Base-by-base conservation (phyloP, 2,329 filamentous ascomycete species). In the Phialocephala sp. region DNA sequence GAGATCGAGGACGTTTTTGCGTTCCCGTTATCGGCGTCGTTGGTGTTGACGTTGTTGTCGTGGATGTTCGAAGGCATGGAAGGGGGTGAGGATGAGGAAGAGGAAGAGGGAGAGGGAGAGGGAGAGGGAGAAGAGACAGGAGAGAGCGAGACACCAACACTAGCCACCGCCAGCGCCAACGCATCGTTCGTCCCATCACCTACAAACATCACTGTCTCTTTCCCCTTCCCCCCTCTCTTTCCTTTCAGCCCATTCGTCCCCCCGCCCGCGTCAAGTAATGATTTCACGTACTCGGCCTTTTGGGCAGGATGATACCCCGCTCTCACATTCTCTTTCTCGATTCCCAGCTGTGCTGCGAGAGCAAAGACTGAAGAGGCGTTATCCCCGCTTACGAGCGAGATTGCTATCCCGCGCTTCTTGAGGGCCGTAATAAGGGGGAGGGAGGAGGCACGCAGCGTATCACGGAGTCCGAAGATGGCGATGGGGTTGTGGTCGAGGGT, bases 151-250 rank as follows among this genome's bases (percentile, higher is more conserved):
- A 93, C 81, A 35, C 92, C 92, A 35, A 94, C 84, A 6, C 84
- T 85, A 1, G 92, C 90, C 73, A 89, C 85, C 0, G 90, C 87
- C 2, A 94, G 82, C 0, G 91, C 91, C 2, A 87, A 82, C 0
- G 91, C 89, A 72, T 94, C 91, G 75, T 94, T 94, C 15, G 90
- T 93, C 1, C 92, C 92, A 71, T 94, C 91, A 39, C 91, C 91
- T 59, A 86, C 84, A 76, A 94, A 94, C 6, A 93, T 76, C 20
- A 92, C 84, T 1, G 35, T 20, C 4, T 22, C 47, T 11, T 24
- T 8, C 24, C 12, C 24, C 8, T 24, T 50, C 15, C 20, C 66
- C 54, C 5, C 63, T n/a, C 60, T 50, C 27, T 3, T 32, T 6
- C 27, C 27, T 32, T 32, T 32, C n/a, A n/a, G n/a, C n/a, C n/a